Evolutionary conservation across 202 grass and related monocot genomes (phyloP), one percentile per base, ranked within the genome.

Genomic region (Schoenoplectus triqueter): DNA sequence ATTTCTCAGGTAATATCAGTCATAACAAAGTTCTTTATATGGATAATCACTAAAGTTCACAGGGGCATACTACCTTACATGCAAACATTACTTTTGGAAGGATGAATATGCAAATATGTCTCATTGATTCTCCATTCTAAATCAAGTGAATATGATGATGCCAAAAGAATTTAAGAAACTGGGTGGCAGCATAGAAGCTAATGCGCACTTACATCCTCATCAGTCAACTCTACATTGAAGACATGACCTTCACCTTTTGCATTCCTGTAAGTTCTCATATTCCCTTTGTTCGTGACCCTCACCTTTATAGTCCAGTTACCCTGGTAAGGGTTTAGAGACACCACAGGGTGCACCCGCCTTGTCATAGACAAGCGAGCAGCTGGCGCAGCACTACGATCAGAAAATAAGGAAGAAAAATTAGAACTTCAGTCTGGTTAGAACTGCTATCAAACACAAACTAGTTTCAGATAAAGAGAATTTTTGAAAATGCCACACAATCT

Each of bases 231-330:
- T 8, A 99, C 90, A 62, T 96, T 94, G 86, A 95, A 99, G 69
- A 99, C 96, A 45, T 89, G 86, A 44, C 96, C 96, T 90, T 96
- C 93, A 81, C 96, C 93, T 64, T 87, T 92, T 10, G 88, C 91
- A 86, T 99, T 99, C 85, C 77, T 92, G 81, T 94, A 99, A 13
- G 88, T 86, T 59, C 96, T 92, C 74, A 99, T 80, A 47, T 89
- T 96, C 9, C 96, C 96, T 83, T 99, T 99, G 86, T 72, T 94
- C 47, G 96, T 99, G 52, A 96, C 88, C 54, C 96, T 91, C 69
- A 99, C 96, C 80, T 96, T 99, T 84, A 99, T 99, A 69, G 94
- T 87, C 96, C 96, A 99, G 41, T 94, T 99, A 15, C 96, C 96
- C 71, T 95, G 96, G 70, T 99, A 99, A 0, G 96, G 96, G 46